Evolutionary conservation across 2,329 filamentous ascomycete species (phyloP), one percentile per base, ranked within the genome.

Genomic region (Corynespora cassiicola): DNA sequence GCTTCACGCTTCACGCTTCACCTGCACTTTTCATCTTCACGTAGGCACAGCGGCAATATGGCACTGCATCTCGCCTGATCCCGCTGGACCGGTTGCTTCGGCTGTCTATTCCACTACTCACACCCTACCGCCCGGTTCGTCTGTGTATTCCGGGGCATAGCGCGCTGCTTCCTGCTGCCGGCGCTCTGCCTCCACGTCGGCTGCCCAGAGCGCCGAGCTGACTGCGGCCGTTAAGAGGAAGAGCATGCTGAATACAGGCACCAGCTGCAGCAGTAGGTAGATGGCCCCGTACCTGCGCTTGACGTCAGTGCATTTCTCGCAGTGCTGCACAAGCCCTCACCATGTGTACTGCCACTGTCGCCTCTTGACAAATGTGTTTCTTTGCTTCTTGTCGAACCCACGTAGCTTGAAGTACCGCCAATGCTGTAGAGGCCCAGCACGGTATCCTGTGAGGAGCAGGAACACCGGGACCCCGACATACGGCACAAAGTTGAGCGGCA

Each of bases 241-340:
- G 63, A 97, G 84, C 78, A 99, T 95, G n/a, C 88, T 95, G 31
- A 96, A 70, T 9, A 92, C 78, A 1, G 94, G 94, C 7, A 96
- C 78, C n/a, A 97, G 78, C 70, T 96, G 89, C 18, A 97, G 70
- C 6, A 90, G 66, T 73, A 96, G 82, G 32, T 90, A 88, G 4
- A 94, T 78, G 1, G 87, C 89, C 11, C 94, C 94, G 61, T 97
- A 96, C 61, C 79, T 81, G 41, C 9, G n/a, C 17, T n/a, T n/a
- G n/a, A n/a, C n/a, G n/a, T n/a, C n/a, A n/a, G n/a, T n/a, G n/a
- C n/a, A n/a, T n/a, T n/a, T n/a, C n/a, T n/a, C n/a, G 26, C 22
- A 39, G 16, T 24, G 11, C 4, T 6, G 16, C 11, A 3, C 16
- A 8, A 1, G 14, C 18, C 58, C 48, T 27, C 65, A 82, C 89